Percentiles rank a stretch among this genome's conserved stretches.
Evolutionary conservation across 2,329 filamentous ascomycete genomes (phyloP).

Genomic region (Phaeosphaeriaceae sp.): DNA sequence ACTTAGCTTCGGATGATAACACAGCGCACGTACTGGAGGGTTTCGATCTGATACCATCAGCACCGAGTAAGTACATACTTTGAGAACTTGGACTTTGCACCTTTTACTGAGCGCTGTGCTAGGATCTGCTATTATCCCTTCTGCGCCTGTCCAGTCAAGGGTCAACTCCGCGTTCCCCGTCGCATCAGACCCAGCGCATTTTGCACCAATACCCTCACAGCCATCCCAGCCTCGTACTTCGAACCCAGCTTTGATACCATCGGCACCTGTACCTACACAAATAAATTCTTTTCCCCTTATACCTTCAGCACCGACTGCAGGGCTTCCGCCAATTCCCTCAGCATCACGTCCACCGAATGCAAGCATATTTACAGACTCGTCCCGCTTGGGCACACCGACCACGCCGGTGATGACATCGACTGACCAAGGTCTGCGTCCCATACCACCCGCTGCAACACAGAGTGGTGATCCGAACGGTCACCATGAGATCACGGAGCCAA

Average conservation of each 20-base stretch:
- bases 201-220: constrained; percentile 16
- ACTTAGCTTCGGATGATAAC: constrained; percentile 19
- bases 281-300: constrained; percentile 3
- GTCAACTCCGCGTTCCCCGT: constrained; percentile 8
- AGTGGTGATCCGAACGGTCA: constrained; percentile 38
- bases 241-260: constrained; percentile 1
- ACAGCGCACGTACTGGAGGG: constrained; percentile 7
- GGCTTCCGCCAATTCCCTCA: constrained; percentile 11
- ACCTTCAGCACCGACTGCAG: constrained; percentile 10
- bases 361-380: background rate
- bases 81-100: background rate
- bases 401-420: constrained; percentile 26
- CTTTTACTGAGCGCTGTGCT: background rate
- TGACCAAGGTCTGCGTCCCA: constrained; percentile 31
- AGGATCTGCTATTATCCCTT: constrained; percentile 9
- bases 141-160: constrained; percentile 10
- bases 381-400: constrained; percentile 8
- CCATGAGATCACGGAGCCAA: constrained; percentile 40
- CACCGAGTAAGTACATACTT: constrained; percentile 21
- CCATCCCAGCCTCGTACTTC: background rate
- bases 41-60: constrained; percentile 21
- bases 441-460: constrained; percentile 29
- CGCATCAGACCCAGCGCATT: constrained; percentile 9
- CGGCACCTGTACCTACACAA: background rate
- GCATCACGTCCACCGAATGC: constrained; percentile 5